phyloP scores from a whole-genome alignment of 2,329 filamentous ascomycete species.

The Pseudovirgaria hyperparasitica region DNA sequence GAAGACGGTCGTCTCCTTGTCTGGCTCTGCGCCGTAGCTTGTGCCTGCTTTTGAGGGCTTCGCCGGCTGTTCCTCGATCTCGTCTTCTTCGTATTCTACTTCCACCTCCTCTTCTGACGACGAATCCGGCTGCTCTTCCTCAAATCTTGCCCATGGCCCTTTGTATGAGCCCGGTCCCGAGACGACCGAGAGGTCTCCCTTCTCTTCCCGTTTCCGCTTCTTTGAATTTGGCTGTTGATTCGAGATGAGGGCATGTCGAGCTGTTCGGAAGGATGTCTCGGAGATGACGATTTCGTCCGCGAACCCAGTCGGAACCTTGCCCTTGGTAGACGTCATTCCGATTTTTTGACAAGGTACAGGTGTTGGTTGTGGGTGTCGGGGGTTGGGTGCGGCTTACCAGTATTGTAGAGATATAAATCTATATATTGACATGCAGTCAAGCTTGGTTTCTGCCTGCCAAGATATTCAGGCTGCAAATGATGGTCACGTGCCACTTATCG shows the following conservation, averaged over 20 bases:
- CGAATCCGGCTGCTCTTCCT: constrained; percentile 54
- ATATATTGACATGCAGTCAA: too few species aligned
- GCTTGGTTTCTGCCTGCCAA: too few species aligned
- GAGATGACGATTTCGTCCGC: constrained; percentile 83
- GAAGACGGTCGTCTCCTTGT: constrained; percentile 74
- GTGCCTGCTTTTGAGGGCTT: constrained; percentile 47
- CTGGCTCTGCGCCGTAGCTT: constrained; percentile 34
- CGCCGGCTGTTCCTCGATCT: constrained; percentile 45
- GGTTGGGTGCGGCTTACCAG: too few species aligned
- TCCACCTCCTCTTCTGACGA: constrained; percentile 56
- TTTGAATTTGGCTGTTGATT: constrained; percentile 48
- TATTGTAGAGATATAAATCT: too few species aligned
- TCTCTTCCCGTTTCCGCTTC: constrained; percentile 68
- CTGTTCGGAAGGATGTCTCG: constrained; percentile 78
- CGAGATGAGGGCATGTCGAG: constrained; percentile 66
- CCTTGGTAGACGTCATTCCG: constrained; percentile 12
- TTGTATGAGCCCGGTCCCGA: constrained; percentile 83
- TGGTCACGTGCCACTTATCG: too few species aligned
- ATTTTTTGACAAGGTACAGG: constrained; percentile 12
- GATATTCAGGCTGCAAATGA: too few species aligned
- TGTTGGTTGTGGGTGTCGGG: not conserved
- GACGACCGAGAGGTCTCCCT: constrained; percentile 70
- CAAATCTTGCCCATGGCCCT: constrained; percentile 87
- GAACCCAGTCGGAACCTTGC: constrained; percentile 54
- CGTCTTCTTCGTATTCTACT: constrained; percentile 65